A percentile compares a stretch with the other conserved stretches of the same genome.
Evolutionary conservation across 1,284 basidiomycete species (phyloP).

Genomic region (Kwoniella shivajii): DNA sequence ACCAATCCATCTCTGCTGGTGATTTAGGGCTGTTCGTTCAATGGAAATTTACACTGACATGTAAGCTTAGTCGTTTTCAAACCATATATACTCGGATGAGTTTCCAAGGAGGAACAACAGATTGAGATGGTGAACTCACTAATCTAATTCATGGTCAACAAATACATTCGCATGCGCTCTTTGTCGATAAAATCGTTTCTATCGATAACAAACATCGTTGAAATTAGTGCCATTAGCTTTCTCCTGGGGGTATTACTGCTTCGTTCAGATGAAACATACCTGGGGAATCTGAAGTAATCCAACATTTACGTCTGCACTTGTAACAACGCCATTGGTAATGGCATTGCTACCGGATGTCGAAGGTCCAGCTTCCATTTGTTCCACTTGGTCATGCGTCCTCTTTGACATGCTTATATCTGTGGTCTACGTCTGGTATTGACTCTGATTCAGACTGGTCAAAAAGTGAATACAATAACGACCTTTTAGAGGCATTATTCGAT

Average conservation of each 20-base stretch:
- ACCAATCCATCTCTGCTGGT: slow-evolving; percentile 82
- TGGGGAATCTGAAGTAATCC: slow-evolving; percentile 39
- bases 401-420: slow-evolving; percentile 32
- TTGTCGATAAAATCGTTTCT: slow-evolving; percentile 97
- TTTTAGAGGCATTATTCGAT: not conserved
- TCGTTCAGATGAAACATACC: slow-evolving; percentile 21
- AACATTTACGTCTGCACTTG: slow-evolving; percentile 6
- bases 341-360: slow-evolving; percentile 8
- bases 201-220: slow-evolving; percentile 11
- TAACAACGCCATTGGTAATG: slow-evolving; percentile 1
- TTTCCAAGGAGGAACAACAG: not conserved
- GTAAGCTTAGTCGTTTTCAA: not conserved
- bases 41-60: not conserved
- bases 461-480: not conserved
- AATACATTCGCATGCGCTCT: slow-evolving; percentile 98
- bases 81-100: too few species aligned
- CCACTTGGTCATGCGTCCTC: slow-evolving; percentile 31
- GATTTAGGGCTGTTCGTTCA: slow-evolving; percentile 62
- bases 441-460: not conserved
- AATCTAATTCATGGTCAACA: slow-evolving; percentile 89
- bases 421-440: not conserved
- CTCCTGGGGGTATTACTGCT: not conserved
- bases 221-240: not conserved
- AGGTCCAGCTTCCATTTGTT: slow-evolving; percentile 21
- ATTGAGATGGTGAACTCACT: slow-evolving; percentile 55